These are phyloP conservation scores for Aspergillus pseudoglaucus DNA, from an alignment of 2,329 filamentous ascomycete species.

Conservation along the genomic window DNA sequence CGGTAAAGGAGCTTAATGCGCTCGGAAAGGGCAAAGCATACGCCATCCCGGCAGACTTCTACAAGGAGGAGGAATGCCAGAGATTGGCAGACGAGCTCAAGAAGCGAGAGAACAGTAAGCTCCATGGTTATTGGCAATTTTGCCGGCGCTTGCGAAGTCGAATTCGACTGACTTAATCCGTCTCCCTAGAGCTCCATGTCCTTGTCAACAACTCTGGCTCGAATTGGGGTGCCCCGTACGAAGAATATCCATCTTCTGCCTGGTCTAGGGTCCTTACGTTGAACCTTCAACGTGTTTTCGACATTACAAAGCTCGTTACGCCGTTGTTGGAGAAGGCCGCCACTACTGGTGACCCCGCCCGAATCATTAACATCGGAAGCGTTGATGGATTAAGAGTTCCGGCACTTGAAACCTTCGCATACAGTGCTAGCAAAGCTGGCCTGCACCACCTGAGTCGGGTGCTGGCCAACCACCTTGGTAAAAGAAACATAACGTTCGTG, in stretches of 20 bases:
- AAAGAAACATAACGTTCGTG: conserved; percentile 48
- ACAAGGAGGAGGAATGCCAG: conserved; percentile 47
- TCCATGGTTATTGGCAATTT: conserved; percentile 34
- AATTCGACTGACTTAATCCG: not conserved
- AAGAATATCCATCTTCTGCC: conserved; percentile 51
- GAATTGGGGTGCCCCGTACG: conserved; percentile 52
- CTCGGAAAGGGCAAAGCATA: conserved; percentile 47
- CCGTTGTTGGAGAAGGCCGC: conserved; percentile 43
- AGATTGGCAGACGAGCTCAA: conserved; percentile 43
- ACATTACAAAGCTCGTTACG: conserved; percentile 42
- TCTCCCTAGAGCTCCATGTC: conserved; percentile 38
- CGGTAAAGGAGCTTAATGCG: conserved; percentile 42
- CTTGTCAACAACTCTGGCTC: conserved; percentile 50
- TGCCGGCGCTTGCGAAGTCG: conserved; percentile 34
- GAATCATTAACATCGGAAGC: conserved; percentile 50
- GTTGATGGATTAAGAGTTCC: conserved; percentile 50
- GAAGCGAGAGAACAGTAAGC: conserved; percentile 50
- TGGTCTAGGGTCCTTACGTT: conserved; percentile 53
- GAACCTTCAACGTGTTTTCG: conserved; percentile 50
- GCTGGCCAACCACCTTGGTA: conserved; percentile 46
- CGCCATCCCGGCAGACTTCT: conserved; percentile 47
- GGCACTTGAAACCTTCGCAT: conserved; percentile 47
- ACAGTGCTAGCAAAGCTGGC: conserved; percentile 49
- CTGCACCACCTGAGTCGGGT: conserved; percentile 49
- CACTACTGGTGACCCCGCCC: conserved; percentile 36